phyloP scores from a whole-genome alignment of 164 flowering plant genomes.

The Euptelea pleiosperma region DNA sequence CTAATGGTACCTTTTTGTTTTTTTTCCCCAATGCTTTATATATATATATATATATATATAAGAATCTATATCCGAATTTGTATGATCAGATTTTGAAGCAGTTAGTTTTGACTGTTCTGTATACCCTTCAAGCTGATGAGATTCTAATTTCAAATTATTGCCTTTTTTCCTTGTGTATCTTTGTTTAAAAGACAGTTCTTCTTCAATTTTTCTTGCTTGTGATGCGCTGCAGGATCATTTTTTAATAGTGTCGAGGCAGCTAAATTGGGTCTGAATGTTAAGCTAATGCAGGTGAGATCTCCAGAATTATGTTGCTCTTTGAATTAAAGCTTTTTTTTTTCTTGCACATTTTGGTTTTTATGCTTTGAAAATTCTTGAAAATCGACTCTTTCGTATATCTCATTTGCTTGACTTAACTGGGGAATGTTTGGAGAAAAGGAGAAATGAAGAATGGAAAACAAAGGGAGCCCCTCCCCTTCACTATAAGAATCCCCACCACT shows the following conservation, averaged over 20 bases:
- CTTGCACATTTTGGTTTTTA: neutral
- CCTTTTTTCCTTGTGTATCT: neutral
- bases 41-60: neutral
- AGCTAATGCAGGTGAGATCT: conserved; percentile 88
- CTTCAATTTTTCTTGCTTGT: conserved; percentile 8
- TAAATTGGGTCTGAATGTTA: conserved; percentile 56
- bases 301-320: neutral
- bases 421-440: too few species aligned
- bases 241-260: conserved; percentile 70
- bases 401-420: too few species aligned
- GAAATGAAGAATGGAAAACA: too few species aligned
- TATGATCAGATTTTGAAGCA: conserved; percentile 1
- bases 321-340: neutral
- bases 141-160: neutral
- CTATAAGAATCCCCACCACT: too few species aligned
- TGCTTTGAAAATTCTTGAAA: neutral
- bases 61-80: neutral
- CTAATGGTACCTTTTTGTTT: neutral
- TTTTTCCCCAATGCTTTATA: neutral
- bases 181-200: neutral
- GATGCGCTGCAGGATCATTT: conserved; percentile 59
- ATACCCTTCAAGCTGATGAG: neutral
- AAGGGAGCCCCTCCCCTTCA: too few species aligned
- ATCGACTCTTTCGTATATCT: too few species aligned
- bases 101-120: neutral